Percentiles rank a stretch among this genome's conserved stretches.
These are phyloP conservation scores for Barnettozyma siamensis DNA, from an alignment of 805 yeast genomes.

Conservation along the genomic window DNA sequence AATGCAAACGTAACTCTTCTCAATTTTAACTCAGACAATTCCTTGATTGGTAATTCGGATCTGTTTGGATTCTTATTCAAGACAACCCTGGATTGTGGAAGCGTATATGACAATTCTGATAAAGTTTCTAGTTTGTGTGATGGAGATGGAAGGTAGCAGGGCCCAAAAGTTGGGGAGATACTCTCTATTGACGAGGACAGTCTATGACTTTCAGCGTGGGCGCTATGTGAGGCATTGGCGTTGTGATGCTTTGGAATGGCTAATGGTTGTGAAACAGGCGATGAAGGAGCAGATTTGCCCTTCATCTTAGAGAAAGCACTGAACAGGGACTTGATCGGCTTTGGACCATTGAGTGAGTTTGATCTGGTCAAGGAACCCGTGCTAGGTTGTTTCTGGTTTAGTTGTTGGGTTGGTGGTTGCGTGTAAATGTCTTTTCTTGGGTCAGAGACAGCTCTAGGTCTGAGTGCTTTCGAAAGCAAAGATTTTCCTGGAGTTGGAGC, in stretches of 20 bases:
- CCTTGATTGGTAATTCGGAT: constrained; percentile 28
- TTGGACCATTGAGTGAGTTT: constrained; percentile 13
- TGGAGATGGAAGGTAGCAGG: constrained; percentile 5
- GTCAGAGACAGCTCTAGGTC: constrained; percentile 24
- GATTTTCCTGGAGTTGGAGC: constrained; percentile 8
- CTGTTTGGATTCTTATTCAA: constrained; percentile 41
- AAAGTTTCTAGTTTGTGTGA: constrained; percentile 7
- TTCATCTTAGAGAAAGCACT: constrained; percentile 27
- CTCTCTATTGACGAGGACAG: constrained; percentile 13
- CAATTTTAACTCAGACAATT: constrained; percentile 31
- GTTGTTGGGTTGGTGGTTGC: constrained; percentile 1
- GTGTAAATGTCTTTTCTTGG: constrained; percentile 9
- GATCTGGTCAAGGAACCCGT: not conserved
- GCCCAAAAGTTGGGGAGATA: constrained; percentile 12
- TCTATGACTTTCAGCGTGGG: not conserved
- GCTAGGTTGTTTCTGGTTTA: not conserved
- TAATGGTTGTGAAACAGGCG: constrained; percentile 17
- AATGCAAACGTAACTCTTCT: constrained; percentile 74
- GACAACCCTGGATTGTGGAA: constrained; percentile 26
- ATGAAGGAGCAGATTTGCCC: constrained; percentile 13
- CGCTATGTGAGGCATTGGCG: not conserved
- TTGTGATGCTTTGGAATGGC: constrained; percentile 11
- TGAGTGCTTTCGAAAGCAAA: constrained; percentile 19
- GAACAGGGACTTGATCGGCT: constrained; percentile 26
- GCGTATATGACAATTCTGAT: not conserved